Base-by-base conservation (phyloP, 768 basidiomycete species). In the Agrocybe chaxingu region DNA sequence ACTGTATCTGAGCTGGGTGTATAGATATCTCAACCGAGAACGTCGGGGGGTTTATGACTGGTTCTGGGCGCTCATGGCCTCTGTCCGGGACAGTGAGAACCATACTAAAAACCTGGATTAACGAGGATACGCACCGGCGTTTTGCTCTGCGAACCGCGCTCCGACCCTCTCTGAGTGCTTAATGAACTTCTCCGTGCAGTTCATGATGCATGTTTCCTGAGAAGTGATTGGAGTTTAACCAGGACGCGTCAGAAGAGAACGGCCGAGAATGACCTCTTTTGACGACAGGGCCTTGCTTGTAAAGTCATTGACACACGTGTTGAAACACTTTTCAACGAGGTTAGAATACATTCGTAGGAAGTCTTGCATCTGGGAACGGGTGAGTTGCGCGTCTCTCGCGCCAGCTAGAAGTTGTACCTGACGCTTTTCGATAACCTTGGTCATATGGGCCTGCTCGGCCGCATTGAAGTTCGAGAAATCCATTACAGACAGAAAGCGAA, bases 141-240 rank as follows among this genome's bases (percentile, higher is more conserved):
- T 96, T 54, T 88, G 71, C 65, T 96, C 94, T 40, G 92, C 92
- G 64, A 96, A 97, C 41, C 94, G 80, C 29, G 92, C 86, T 4
- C 92, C 92, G 11, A 96, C 88, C 45, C 94, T 79, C 66, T 98
- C 94, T 8, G 93, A 93, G 66, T 97, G 92, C 66, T 97, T 97
- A 63, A 98, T 72, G 75, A 97, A 98, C 70, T 98, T 99, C 76
- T 98, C 96, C 16, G 93, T 80, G 73, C 96, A 99, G 73, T 95
- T 92, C 69, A 82, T 76, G 42, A 96, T 82, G 66, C 96, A 99
- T 57, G 83, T 80, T 61, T 89, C 89, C 94, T 98, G 62, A 16
- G 48, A 51, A 45, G 40, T 18, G 18, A 33, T 35, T 47, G 46
- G 42, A 45, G 45, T 40, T 52, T 11, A 12, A 47, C 47, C 3